These are phyloP conservation scores for Myxozyma vanderwaltii DNA, from an alignment of 805 yeast genomes.

Conservation along the genomic window DNA sequence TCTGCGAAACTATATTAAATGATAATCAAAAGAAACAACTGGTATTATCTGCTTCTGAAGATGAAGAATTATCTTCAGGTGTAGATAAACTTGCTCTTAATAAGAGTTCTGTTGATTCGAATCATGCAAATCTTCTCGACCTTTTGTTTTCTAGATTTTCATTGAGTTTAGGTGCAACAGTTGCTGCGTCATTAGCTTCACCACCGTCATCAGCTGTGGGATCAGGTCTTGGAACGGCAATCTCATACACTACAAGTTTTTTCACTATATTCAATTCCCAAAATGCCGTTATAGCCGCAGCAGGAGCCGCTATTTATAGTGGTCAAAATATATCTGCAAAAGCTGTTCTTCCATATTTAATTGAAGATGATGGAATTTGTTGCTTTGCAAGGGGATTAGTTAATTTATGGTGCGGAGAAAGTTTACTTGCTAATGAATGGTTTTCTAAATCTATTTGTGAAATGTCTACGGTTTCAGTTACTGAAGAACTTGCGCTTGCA, in stretches of 20 bases:
- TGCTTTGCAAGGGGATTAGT: constrained; percentile 24
- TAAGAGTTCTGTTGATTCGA: not conserved
- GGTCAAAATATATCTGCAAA: constrained; percentile 1
- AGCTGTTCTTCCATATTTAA: constrained; percentile 8
- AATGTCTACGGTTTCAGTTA: not conserved
- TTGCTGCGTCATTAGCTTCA: constrained; percentile 12
- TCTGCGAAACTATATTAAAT: constrained; percentile 3
- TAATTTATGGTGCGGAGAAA: not conserved
- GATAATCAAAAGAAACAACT: not conserved
- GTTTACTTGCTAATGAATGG: constrained; percentile 9
- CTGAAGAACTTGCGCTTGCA: constrained; percentile 4
- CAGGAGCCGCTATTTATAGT: constrained; percentile 3
- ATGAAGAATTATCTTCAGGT: not conserved
- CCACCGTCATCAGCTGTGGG: constrained; percentile 6
- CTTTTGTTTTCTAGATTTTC: constrained; percentile 14
- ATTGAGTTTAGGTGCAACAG: constrained; percentile 10
- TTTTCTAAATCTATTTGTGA: constrained; percentile 7
- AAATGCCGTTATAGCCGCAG: constrained; percentile 14
- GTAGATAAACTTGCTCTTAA: constrained; percentile 5
- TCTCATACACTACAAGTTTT: constrained; percentile 10
- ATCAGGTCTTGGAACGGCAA: constrained; percentile 19
- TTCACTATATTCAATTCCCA: constrained; percentile 12
- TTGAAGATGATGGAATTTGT: constrained; percentile 10
- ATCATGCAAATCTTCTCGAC: not conserved
- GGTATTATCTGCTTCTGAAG: not conserved